Evolutionary conservation across 169 alveolate genomes (phyloP).

Genomic region (Babesia ovis): DNA sequence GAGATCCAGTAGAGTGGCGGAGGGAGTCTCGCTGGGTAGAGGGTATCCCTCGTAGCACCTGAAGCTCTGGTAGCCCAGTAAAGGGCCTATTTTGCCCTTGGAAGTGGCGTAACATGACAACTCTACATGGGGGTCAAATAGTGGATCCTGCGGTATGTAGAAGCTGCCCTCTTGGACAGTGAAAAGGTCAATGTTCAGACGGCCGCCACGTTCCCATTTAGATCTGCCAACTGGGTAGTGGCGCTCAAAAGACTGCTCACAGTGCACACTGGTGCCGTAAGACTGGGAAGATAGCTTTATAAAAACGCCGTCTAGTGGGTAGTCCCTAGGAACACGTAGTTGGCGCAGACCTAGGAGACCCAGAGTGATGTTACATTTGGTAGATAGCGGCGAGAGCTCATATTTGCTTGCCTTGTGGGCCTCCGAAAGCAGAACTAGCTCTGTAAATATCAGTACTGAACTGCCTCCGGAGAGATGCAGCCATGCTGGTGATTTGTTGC

Average conservation of each 20-base stretch:
- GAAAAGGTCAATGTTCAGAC: constrained; percentile 83
- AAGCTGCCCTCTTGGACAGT: constrained; percentile 74
- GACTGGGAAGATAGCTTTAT: constrained; percentile 38
- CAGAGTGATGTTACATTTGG: constrained; percentile 71
- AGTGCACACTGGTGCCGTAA: constrained; percentile 64
- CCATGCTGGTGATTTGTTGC: constrained; percentile 83
- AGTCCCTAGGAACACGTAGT: constrained; percentile 55
- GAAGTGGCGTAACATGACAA: constrained; percentile 22
- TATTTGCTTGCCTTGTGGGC: constrained; percentile 81
- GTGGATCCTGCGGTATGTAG: constrained; percentile 83
- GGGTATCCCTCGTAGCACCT: constrained; percentile 4
- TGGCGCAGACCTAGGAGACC: constrained; percentile 79
- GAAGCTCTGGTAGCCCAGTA: constrained; percentile 29
- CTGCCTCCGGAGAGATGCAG: constrained; percentile 81
- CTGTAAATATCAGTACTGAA: constrained; percentile 80
- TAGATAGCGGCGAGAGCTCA: constrained; percentile 84
- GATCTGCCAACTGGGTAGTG: constrained; percentile 69
- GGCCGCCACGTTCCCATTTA: constrained; percentile 77
- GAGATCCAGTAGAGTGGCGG: background rate
- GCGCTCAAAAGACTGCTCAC: constrained; percentile 63
- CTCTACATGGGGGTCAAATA: constrained; percentile 84
- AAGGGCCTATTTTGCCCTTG: constrained; percentile 7
- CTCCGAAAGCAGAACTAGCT: constrained; percentile 79
- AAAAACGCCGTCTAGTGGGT: constrained; percentile 13
- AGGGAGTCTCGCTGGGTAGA: background rate